phyloP scores from a whole-genome alignment of 1,139 yeast species.

The Sugiyamaella japonica region DNA sequence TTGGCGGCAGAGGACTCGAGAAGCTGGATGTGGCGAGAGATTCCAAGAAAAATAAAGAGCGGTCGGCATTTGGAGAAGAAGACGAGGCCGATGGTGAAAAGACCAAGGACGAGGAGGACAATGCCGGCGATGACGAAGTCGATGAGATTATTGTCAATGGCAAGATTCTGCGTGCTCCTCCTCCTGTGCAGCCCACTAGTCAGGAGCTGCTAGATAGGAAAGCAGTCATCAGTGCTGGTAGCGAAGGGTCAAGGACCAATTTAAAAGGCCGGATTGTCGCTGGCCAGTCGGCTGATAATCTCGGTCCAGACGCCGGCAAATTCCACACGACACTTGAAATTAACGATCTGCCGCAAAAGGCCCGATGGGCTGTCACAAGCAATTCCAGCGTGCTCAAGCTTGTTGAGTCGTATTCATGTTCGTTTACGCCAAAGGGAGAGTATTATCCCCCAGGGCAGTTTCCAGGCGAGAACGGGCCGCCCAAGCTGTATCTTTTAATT shows the following conservation, averaged over 20 bases:
- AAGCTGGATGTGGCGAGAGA: slow-evolving; percentile 72
- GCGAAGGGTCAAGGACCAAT: slow-evolving; percentile 13
- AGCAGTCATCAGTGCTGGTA: slow-evolving; percentile 23
- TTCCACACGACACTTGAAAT: slow-evolving; percentile 73
- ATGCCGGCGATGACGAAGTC: slow-evolving; percentile 22
- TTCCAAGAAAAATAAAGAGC: slow-evolving; percentile 53
- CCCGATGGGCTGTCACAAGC: slow-evolving; percentile 80
- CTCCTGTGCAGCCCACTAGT: not conserved
- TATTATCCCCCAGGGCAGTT: slow-evolving; percentile 59
- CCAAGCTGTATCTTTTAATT: slow-evolving; percentile 73
- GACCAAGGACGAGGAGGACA: slow-evolving; percentile 19
- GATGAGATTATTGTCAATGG: slow-evolving; percentile 23
- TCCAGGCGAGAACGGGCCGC: slow-evolving; percentile 58
- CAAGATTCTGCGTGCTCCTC: not conserved
- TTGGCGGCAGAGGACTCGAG: slow-evolving; percentile 92
- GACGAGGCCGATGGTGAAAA: slow-evolving; percentile 33
- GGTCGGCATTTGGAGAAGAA: slow-evolving; percentile 38
- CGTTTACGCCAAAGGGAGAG: slow-evolving; percentile 82
- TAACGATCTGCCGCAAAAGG: slow-evolving; percentile 83
- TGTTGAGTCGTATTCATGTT: slow-evolving; percentile 70
- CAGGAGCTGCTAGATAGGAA: slow-evolving; percentile 14
- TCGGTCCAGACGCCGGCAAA: slow-evolving; percentile 53
- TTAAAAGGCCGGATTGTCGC: slow-evolving; percentile 34
- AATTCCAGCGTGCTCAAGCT: slow-evolving; percentile 64
- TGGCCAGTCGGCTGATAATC: slow-evolving; percentile 60